Conservation (phyloP, 75 land plant genomes). For the Selaginella moellendorffii region DNA sequence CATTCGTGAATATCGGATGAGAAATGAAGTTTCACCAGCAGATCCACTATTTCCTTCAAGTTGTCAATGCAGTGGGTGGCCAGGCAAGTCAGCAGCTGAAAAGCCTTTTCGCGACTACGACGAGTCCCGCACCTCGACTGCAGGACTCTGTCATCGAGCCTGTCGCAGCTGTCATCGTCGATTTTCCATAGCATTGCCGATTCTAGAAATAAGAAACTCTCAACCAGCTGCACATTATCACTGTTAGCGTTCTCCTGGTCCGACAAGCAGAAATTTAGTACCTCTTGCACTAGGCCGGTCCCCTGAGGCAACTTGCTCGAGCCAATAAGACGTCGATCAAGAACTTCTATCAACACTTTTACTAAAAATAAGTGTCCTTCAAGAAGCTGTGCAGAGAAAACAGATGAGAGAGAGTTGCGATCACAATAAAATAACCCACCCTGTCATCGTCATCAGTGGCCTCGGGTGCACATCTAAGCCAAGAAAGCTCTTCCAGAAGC, state of each 20-base stretch:
- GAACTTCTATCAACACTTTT: conserved; percentile 18
- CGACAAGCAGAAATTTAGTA: not conserved
- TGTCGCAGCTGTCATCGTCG: conserved; percentile 7
- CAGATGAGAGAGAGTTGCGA: not conserved
- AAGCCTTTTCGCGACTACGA: conserved; percentile 24
- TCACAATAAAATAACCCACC: conserved; percentile 2
- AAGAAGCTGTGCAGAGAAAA: conserved; percentile 17
- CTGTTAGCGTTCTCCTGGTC: not conserved
- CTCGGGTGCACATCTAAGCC: conserved; percentile 20
- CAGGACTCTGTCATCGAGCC: conserved; percentile 4
- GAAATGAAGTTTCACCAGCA: conserved; percentile 17
- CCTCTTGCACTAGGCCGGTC: conserved; percentile 15
- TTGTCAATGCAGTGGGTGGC: conserved; percentile 22
- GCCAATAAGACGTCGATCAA: conserved; percentile 18
- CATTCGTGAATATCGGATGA: conserved; percentile 19
- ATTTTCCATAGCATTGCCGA: conserved; percentile 18
- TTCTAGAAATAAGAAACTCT: conserved; percentile 20
- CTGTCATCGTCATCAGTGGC: conserved; percentile 22
- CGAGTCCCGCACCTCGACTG: conserved; percentile 20
- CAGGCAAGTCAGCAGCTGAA: conserved; percentile 19
- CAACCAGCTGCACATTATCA: conserved; percentile 22
- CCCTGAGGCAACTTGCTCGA: conserved; percentile 11
- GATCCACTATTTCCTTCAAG: conserved; percentile 14
- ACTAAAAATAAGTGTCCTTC: conserved; percentile 20
- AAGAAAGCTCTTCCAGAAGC: conserved; percentile 16